A percentile compares a stretch with the other conserved stretches of the same genome.
phyloP scores from a whole-genome alignment of 202 grass and related monocot genomes.

The Panicum hallii region DNA sequence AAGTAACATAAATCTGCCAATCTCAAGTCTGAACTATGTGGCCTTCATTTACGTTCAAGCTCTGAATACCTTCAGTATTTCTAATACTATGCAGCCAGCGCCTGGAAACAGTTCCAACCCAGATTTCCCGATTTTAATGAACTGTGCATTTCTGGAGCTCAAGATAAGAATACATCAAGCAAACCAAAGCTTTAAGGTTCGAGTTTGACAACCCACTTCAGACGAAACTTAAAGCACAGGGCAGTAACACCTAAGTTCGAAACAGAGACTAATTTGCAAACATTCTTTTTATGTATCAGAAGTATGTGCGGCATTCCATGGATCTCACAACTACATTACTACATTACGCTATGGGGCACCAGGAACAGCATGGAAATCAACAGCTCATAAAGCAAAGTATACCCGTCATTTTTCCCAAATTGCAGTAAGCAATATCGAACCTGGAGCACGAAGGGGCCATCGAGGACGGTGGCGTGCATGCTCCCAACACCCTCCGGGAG shows the following conservation, averaged over 20 bases:
- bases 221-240: background rate
- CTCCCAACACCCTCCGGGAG: slow-evolving; percentile 61
- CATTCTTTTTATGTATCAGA: background rate
- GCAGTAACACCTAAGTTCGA: background rate
- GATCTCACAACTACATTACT: background rate
- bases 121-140: background rate
- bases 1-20: background rate
- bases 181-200: background rate
- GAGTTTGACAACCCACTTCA: background rate
- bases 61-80: background rate
- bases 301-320: background rate
- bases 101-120: background rate
- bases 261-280: background rate
- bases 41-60: slow-evolving; percentile 8
- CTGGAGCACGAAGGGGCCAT: slow-evolving; percentile 90
- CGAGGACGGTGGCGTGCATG: slow-evolving; percentile 63
- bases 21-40: background rate
- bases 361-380: background rate
- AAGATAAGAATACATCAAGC: slow-evolving; percentile 9
- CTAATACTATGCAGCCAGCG: background rate
- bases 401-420: background rate
- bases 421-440: slow-evolving; percentile 37
- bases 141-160: background rate
- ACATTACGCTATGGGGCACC: background rate
- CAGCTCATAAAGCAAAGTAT: slow-evolving; percentile 12